A percentile compares a stretch with the other conserved stretches of the same genome.
These are phyloP conservation scores for Pelargonium nanum DNA, from an alignment of 345 rosid species.

Conservation along the genomic window DNA sequence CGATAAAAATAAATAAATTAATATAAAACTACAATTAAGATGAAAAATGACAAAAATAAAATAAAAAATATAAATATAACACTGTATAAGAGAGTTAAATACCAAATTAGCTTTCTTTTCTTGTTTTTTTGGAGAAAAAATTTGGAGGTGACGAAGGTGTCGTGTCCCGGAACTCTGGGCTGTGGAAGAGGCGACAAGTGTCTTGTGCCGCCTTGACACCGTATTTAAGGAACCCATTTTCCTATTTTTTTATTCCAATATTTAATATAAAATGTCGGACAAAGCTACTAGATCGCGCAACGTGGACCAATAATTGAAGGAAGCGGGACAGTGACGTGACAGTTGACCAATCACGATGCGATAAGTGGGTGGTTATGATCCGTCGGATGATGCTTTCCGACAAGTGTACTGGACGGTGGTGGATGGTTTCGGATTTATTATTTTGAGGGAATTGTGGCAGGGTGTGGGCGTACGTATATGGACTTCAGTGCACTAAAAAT, in stretches of 20 bases:
- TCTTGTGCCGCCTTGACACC: conserved; percentile 47
- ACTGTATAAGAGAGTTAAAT: not conserved
- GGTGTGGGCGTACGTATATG: not conserved
- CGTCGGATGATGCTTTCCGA: conserved; percentile 30
- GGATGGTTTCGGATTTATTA: not conserved
- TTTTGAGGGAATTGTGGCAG: not conserved
- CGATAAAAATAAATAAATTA: no score
- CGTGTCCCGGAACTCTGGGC: conserved; percentile 17
- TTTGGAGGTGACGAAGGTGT: conserved; percentile 12
- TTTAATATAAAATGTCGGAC: conserved; percentile 1
- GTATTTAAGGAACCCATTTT: conserved; percentile 34
- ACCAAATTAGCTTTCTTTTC: conserved; percentile 17
- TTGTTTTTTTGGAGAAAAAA: conserved; percentile 1
- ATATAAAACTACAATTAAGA: not conserved
- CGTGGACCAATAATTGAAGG: conserved; percentile 40
- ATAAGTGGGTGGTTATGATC: conserved; percentile 23
- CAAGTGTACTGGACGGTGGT: conserved; percentile 13
- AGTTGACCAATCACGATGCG: conserved; percentile 23
- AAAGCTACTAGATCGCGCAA: conserved; percentile 24
- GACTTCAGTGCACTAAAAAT: not conserved
- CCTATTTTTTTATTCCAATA: not conserved
- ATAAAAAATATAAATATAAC: not conserved
- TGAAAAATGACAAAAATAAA: not conserved
- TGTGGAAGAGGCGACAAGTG: conserved; percentile 70
- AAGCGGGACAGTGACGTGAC: conserved; percentile 29